Evolutionary conservation across 768 basidiomycete species (phyloP).

Genomic region (Kwoniella heveanensis): DNA sequence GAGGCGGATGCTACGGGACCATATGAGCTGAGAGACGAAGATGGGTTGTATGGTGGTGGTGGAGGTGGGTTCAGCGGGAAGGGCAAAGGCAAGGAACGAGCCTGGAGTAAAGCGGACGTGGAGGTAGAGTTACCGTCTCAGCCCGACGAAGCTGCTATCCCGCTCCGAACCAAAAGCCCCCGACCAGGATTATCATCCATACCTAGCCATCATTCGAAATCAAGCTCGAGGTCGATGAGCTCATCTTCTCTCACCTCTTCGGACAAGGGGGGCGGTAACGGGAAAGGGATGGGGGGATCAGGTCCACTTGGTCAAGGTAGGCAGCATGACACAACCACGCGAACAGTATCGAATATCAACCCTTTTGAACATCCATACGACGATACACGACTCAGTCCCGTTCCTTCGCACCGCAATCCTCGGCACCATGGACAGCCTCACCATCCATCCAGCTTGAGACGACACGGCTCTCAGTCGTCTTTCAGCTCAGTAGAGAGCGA

Average conservation of each 20-base stretch:
- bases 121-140: conserved; percentile 8
- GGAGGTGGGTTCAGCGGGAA: neutral
- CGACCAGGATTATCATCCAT: conserved; percentile 1
- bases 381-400: neutral
- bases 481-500: neutral
- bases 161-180: conserved; percentile 9
- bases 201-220: neutral
- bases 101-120: neutral
- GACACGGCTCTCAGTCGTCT: neutral
- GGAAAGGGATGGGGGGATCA: no score
- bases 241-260: neutral
- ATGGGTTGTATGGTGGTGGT: neutral
- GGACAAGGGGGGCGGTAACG: no score
- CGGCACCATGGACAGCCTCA: no score
- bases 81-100: neutral
- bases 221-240: neutral
- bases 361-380: neutral
- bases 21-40: neutral
- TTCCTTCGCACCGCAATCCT: neutral
- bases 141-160: conserved; percentile 22
- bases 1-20: neutral
- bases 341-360: no score
- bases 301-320: no score
- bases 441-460: neutral
- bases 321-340: no score